Conservation (phyloP, 371 early-diverging fungal species). For the Saksenaea vasiformis region DNA sequence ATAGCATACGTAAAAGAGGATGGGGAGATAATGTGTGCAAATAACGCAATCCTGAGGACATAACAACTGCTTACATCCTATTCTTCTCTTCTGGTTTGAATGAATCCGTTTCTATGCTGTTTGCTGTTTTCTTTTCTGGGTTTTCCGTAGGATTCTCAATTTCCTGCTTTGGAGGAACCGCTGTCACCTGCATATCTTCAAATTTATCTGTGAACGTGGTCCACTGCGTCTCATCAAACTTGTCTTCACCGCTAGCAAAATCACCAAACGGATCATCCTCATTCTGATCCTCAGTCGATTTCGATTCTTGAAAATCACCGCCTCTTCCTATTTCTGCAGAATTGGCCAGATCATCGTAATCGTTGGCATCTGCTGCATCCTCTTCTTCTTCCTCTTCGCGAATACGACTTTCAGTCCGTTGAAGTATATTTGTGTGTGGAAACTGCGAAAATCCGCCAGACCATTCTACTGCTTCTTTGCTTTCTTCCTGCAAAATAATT, state of each 20-base stretch:
- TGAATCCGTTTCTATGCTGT: neutral
- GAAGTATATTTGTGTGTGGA: constrained; percentile 35
- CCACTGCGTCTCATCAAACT: constrained; percentile 9
- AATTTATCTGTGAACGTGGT: constrained; percentile 2
- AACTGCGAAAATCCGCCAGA: constrained; percentile 42
- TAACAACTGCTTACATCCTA: neutral
- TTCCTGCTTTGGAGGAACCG: neutral
- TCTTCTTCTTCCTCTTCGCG: constrained; percentile 33
- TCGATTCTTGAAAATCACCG: constrained; percentile 15
- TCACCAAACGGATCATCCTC: constrained; percentile 26
- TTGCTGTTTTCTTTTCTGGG: neutral
- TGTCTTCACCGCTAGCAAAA: constrained; percentile 20
- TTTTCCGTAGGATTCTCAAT: neutral
- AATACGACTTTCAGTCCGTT: constrained; percentile 29
- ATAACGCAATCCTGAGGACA: neutral
- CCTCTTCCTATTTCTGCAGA: constrained; percentile 36
- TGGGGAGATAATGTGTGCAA: neutral
- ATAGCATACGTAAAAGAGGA: neutral
- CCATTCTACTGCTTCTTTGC: constrained; percentile 23
- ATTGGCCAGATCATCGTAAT: constrained; percentile 40
- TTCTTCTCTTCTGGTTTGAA: neutral
- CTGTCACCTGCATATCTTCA: neutral
- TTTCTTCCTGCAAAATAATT: neutral
- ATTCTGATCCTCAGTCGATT: constrained; percentile 17
- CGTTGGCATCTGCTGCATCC: constrained; percentile 35